These are phyloP conservation scores for Sisymbrium altissimum DNA, from an alignment of 345 rosid genomes.

Conservation along the genomic window DNA sequence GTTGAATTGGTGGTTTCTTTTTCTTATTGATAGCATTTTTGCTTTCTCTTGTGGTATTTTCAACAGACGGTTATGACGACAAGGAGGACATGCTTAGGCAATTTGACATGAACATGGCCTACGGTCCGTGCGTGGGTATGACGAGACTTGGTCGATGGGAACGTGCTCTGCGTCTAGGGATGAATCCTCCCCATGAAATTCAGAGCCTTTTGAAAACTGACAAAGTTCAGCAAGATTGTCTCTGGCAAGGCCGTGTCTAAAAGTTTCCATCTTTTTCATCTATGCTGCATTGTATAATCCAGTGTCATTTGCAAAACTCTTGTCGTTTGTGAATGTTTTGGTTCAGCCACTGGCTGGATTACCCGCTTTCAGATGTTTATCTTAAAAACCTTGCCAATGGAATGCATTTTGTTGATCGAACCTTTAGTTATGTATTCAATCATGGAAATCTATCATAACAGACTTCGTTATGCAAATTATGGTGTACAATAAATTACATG, in stretches of 20 bases:
- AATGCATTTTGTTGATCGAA: background rate
- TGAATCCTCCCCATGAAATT: slow-evolving; percentile 62
- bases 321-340: slow-evolving; percentile 9
- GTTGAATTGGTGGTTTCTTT: background rate
- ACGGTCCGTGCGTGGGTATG: slow-evolving; percentile 85
- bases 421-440: background rate
- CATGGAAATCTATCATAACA: background rate
- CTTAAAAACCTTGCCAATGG: slow-evolving; percentile 10
- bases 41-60: background rate
- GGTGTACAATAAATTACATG: background rate
- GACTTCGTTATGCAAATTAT: background rate
- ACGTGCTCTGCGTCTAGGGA: slow-evolving; percentile 65
- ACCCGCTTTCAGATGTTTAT: background rate
- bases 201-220: slow-evolving; percentile 43
- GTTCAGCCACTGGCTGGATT: slow-evolving; percentile 30
- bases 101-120: slow-evolving; percentile 81
- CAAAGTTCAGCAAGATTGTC: slow-evolving; percentile 44
- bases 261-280: background rate
- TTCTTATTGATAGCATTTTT: background rate
- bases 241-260: slow-evolving; percentile 72
- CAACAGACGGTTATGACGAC: slow-evolving; percentile 44
- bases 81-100: slow-evolving; percentile 55
- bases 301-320: background rate
- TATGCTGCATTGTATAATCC: slow-evolving; percentile 16
- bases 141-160: slow-evolving; percentile 65